phyloP scores from a whole-genome alignment of 2,329 filamentous ascomycete species.

The Aspergillus melleus region DNA sequence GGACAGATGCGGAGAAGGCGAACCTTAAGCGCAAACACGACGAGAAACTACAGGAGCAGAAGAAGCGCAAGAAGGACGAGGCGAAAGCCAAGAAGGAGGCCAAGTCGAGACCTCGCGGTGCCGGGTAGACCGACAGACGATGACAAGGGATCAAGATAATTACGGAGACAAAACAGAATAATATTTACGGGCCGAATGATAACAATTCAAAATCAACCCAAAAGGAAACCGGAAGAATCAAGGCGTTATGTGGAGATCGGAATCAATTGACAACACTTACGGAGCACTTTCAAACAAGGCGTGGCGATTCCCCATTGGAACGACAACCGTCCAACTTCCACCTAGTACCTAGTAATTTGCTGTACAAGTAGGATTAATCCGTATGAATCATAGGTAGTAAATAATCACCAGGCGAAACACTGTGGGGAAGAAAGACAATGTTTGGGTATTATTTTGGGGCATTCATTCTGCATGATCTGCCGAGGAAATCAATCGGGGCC shows the following conservation, averaged over 20 bases:
- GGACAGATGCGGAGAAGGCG: constrained; percentile 82
- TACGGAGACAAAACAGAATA: not conserved
- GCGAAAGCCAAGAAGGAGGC: constrained; percentile 93
- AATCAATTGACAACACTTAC: not conserved
- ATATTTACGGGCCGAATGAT: not conserved
- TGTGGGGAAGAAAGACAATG: not conserved
- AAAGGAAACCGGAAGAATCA: not conserved
- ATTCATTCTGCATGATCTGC: not conserved
- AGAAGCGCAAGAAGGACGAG: constrained; percentile 92
- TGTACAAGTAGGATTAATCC: not conserved
- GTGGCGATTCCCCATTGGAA: not conserved
- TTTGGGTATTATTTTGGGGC: not conserved
- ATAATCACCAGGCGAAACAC: not conserved
- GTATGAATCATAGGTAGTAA: too few species aligned
- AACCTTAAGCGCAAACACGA: constrained; percentile 90
- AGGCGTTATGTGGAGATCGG: too few species aligned
- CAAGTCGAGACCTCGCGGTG: constrained; percentile 80
- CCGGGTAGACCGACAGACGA: constrained; percentile 24
- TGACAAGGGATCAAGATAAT: not conserved
- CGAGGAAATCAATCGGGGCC: not conserved
- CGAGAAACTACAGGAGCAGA: constrained; percentile 85
- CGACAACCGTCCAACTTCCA: not conserved
- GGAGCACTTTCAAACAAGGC: not conserved
- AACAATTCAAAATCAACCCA: not conserved
- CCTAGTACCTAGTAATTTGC: not conserved